These are phyloP conservation scores for Phytophthora litchii DNA, from an alignment of 352 stramenopile genomes.

Conservation along the genomic window DNA sequence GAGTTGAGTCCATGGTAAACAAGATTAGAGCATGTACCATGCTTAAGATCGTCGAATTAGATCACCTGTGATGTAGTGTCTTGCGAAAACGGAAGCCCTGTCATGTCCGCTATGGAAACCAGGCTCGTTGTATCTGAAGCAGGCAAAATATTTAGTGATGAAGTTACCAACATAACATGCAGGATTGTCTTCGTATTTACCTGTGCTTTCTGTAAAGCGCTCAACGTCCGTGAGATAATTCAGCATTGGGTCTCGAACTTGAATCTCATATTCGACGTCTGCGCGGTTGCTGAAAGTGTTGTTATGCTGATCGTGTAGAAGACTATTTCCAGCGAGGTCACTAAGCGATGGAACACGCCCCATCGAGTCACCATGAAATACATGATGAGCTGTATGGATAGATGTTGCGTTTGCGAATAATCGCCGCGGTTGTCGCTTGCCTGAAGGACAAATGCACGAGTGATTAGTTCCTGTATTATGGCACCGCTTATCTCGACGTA, in stretches of 20 bases:
- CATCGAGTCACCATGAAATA: not conserved
- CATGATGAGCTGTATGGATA: not conserved
- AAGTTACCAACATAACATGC: not conserved
- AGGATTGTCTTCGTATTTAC: conserved; percentile 16
- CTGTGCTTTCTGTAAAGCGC: conserved; percentile 57
- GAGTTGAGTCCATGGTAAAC: not conserved
- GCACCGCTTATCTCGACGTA: not conserved
- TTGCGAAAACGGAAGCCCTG: no score
- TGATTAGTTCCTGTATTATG: not conserved
- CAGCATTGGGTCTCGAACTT: conserved; percentile 56
- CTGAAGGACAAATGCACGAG: not conserved
- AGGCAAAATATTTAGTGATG: not conserved
- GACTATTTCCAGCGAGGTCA: conserved; percentile 16
- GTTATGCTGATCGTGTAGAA: not conserved
- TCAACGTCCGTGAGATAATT: conserved; percentile 58
- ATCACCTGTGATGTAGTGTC: conserved; percentile 11
- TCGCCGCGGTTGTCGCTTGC: conserved; percentile 4
- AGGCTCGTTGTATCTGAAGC: conserved; percentile 23
- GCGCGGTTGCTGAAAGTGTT: not conserved
- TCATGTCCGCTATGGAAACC: no score
- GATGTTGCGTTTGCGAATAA: not conserved
- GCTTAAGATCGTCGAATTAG: not conserved
- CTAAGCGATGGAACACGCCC: conserved; percentile 14
- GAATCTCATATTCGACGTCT: conserved; percentile 16
- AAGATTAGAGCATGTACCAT: not conserved